Base-by-base conservation (phyloP, 192 early-diverging fungal genomes). In the Radiomyces spectabilis region DNA sequence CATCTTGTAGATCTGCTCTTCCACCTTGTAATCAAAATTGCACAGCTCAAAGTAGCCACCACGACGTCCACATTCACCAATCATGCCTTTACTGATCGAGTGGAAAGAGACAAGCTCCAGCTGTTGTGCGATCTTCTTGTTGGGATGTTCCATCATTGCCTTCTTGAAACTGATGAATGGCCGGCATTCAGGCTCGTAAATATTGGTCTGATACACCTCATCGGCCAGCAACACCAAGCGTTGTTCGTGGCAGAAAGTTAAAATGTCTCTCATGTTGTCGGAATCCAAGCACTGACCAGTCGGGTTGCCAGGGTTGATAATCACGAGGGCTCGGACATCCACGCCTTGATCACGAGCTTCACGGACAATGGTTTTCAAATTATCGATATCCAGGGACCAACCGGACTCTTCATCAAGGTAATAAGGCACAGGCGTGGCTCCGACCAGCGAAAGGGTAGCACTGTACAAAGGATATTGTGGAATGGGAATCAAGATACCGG, bases 291-390 rank as follows among this genome's bases (percentile, higher is more conserved):
- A 88, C 55, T 91, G 88, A 46, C 95, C 95, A 15, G 95, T 98
- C 13, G 95, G 95, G 79, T 98, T 98, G 25, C 95, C 95, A n/a
- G 95, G 95, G 68, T 98, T 98, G 57, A 98, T 96, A 31, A 98
- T 89, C 38, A 87, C 92, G 47, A 98, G 67, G 2, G 94, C 95
- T 44, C 94, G 87, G 25, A 95, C 91, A 30, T 98, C 94, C 16
- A 82, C 63, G 41, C 88, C 91, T 19, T 77, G 59, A 32, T 54
- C 65, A 34, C 79, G 76, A 2, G 89, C 85, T 46, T 81, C 74
- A 16, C 50, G 40, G 13, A 91, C 63, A 12, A 82, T 75, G 5
- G 65, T 41, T 44, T 71, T 65, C 16, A 98, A 73, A 43, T 88
- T 86, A 24, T 56, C 50, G 35, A 84, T 73, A 54, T 79, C 77